These are phyloP conservation scores for Crithidia expoeki DNA, from an alignment of 208 protist genomes.

Conservation along the genomic window DNA sequence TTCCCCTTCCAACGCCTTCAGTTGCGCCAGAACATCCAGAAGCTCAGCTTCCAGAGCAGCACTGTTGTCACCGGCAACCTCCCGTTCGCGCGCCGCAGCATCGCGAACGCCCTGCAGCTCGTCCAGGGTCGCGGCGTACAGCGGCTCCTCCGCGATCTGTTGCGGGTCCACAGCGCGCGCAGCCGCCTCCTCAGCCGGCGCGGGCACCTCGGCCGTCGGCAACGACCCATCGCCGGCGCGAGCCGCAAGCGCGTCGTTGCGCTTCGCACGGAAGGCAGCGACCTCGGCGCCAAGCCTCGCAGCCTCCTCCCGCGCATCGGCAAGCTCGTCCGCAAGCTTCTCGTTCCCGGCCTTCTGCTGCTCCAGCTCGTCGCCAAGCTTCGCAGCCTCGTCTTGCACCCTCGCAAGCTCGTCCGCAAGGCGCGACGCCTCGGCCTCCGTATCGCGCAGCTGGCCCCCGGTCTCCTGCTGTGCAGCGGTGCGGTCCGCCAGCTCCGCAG, in stretches of 20 bases:
- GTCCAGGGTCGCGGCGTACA: constrained; percentile 25
- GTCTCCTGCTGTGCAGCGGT: constrained; percentile 4
- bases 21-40: constrained; percentile 30
- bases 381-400: constrained; percentile 1
- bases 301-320: too few species aligned
- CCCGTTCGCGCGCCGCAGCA: too few species aligned
- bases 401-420: constrained; percentile 8
- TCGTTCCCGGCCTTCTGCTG: too few species aligned
- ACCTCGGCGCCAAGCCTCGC: too few species aligned
- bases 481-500: constrained; percentile 3
- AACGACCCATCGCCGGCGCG: constrained; percentile 40
- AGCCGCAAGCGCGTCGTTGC: constrained; percentile 37
- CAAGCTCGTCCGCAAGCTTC: too few species aligned
- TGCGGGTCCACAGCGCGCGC: constrained; percentile 15
- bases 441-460: neutral
- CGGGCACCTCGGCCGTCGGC: constrained; percentile 17
- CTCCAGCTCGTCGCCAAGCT: too few species aligned
- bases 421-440: constrained; percentile 10
- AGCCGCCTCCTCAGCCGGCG: constrained; percentile 23
- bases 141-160: constrained; percentile 22
- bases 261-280: constrained; percentile 27
- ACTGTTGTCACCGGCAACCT: neutral
- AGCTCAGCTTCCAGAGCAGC: constrained; percentile 26
- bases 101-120: constrained; percentile 26
- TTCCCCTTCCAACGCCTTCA: constrained; percentile 30